These are phyloP conservation scores for Delonix regia DNA, from an alignment of 306 rosid species.

Conservation along the genomic window DNA sequence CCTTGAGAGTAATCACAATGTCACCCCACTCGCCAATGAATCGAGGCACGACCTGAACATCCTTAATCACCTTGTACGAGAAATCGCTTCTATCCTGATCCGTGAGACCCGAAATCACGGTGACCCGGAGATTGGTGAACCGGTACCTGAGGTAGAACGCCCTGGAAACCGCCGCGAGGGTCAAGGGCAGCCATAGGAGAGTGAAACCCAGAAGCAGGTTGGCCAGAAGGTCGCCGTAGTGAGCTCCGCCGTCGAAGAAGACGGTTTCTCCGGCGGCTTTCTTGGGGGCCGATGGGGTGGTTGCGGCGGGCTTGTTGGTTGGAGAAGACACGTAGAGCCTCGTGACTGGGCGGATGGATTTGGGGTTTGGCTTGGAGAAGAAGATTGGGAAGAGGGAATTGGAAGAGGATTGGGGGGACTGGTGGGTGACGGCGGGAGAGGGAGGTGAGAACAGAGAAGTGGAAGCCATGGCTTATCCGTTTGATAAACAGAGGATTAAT, in stretches of 20 bases:
- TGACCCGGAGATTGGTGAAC: slow-evolving; percentile 88
- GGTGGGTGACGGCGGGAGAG: slow-evolving; percentile 40
- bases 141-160: slow-evolving; percentile 78
- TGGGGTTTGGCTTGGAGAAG: slow-evolving; percentile 24
- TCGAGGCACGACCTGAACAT: slow-evolving; percentile 91
- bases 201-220: slow-evolving; percentile 83
- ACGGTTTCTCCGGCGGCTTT: slow-evolving; percentile 59
- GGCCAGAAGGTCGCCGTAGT: slow-evolving; percentile 76
- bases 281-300: slow-evolving; percentile 28
- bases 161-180: slow-evolving; percentile 81
- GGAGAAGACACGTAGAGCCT: slow-evolving; percentile 77
- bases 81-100: slow-evolving; percentile 89
- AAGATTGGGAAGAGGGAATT: slow-evolving; percentile 25
- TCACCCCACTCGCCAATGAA: slow-evolving; percentile 98
- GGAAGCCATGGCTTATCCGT: slow-evolving; percentile 74
- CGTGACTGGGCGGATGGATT: slow-evolving; percentile 45
- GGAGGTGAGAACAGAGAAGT: slow-evolving; percentile 57
- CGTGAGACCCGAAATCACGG: slow-evolving; percentile 83
- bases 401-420: slow-evolving; percentile 27
- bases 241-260: slow-evolving; percentile 98
- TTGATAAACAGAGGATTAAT: background rate
- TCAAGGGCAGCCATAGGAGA: slow-evolving; percentile 84
- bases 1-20: slow-evolving; percentile 73
- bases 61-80: slow-evolving; percentile 72
- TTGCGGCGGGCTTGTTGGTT: slow-evolving; percentile 57